Percentiles rank a stretch among this genome's conserved stretches.
These are phyloP conservation scores for Amauroascus niger DNA, from an alignment of 2,329 filamentous ascomycete species.

Conservation along the genomic window DNA sequence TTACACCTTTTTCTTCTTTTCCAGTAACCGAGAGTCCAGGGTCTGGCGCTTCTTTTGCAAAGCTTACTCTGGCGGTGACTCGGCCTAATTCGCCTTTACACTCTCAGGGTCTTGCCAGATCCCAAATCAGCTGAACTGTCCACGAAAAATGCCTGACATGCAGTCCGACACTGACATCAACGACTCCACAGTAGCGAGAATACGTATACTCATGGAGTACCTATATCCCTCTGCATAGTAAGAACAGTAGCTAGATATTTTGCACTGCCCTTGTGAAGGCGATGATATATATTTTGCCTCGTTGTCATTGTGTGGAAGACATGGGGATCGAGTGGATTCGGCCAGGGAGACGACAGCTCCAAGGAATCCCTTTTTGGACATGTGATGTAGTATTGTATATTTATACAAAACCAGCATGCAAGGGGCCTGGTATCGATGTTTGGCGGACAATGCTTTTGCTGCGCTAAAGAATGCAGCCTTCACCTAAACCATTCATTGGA, in stretches of 20 bases:
- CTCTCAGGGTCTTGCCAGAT: too few species aligned
- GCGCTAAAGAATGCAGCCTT: neutral
- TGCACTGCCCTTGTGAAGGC: conserved; percentile 39
- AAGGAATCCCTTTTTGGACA: neutral
- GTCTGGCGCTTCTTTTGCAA: neutral
- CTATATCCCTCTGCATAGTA: conserved; percentile 46
- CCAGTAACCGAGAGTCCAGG: neutral
- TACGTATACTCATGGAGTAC: conserved; percentile 30
- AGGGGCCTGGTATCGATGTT: neutral
- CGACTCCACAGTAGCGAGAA: neutral
- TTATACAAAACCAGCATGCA: neutral
- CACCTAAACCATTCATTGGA: neutral
- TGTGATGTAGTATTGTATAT: neutral
- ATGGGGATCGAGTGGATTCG: neutral
- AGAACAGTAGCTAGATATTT: conserved; percentile 47
- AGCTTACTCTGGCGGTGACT: neutral
- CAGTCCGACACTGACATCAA: conserved; percentile 51
- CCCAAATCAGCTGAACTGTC: too few species aligned
- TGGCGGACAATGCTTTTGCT: neutral
- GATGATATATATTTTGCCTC: conserved; percentile 52
- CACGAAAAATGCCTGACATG: neutral
- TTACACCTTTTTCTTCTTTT: too few species aligned
- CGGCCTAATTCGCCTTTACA: neutral
- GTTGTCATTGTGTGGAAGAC: too few species aligned
- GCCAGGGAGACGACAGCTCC: neutral